phyloP scores from a whole-genome alignment of 2,329 filamentous ascomycete genomes.

The Phoma sp. region DNA sequence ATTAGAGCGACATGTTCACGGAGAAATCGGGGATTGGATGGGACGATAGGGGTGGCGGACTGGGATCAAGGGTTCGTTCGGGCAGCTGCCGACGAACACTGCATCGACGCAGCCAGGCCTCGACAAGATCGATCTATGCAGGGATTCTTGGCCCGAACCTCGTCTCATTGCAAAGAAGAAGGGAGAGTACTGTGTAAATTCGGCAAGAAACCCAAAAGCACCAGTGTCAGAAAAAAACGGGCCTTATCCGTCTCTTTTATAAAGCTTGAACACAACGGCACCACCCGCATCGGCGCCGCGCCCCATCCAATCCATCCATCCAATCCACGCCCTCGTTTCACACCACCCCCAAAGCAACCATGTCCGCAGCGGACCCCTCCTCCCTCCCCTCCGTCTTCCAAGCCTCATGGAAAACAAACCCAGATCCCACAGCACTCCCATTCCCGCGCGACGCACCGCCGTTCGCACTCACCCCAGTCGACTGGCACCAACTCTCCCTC shows the following conservation, averaged over 20 bases:
- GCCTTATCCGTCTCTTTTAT: too few species aligned
- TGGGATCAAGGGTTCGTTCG: neutral
- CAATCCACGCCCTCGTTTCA: constrained; percentile 12
- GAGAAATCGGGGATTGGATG: constrained; percentile 36
- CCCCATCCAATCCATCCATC: constrained; percentile 2
- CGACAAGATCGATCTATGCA: neutral
- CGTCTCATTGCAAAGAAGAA: too few species aligned
- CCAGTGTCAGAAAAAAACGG: neutral
- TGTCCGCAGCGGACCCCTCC: constrained; percentile 28
- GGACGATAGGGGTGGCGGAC: neutral
- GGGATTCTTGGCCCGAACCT: too few species aligned
- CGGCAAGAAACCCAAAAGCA: neutral
- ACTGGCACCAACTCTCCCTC: constrained; percentile 43
- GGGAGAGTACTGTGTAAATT: too few species aligned
- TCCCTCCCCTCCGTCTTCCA: constrained; percentile 42
- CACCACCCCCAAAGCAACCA: constrained; percentile 6
- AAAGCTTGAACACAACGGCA: constrained; percentile 9
- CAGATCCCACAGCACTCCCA: constrained; percentile 43
- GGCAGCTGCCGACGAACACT: neutral
- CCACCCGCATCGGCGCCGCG: neutral
- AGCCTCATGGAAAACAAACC: constrained; percentile 35
- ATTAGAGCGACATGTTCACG: constrained; percentile 13
- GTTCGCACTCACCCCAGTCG: constrained; percentile 44
- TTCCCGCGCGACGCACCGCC: constrained; percentile 43
- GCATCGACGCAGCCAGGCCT: neutral